Conservation (phyloP, 116 monocot genomes). For the Papilionanthe hybrid region DNA sequence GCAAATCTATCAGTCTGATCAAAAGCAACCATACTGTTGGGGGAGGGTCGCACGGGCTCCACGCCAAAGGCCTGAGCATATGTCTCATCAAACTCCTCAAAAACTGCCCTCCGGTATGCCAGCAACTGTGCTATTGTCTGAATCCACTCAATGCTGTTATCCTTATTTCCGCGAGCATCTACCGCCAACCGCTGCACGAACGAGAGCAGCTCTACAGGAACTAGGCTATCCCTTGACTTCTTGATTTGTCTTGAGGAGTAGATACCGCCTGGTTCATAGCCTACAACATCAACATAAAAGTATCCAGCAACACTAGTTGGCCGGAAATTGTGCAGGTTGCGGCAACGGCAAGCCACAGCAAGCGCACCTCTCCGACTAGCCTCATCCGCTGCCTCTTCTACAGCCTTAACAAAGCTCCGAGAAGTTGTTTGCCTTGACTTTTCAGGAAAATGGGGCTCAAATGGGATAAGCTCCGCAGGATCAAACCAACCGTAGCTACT, state of each 20-base stretch:
- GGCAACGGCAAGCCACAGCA: constrained; percentile 61
- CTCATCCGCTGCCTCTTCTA: constrained; percentile 78
- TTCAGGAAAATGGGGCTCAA: constrained; percentile 52
- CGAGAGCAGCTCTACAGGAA: constrained; percentile 20
- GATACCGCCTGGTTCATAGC: constrained; percentile 44
- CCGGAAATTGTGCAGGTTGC: constrained; percentile 39
- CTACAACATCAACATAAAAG: constrained; percentile 56
- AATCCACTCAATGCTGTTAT: constrained; percentile 17
- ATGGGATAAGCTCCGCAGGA: constrained; percentile 66
- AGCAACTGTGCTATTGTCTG: constrained; percentile 28
- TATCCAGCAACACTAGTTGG: constrained; percentile 32
- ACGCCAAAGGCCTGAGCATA: constrained; percentile 85
- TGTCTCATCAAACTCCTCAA: constrained; percentile 69
- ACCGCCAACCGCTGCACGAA: constrained; percentile 33
- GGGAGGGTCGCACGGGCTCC: constrained; percentile 27
- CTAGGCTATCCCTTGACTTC: constrained; percentile 42
- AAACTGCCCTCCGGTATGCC: constrained; percentile 46
- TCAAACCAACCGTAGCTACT: constrained; percentile 97
- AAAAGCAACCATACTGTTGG: constrained; percentile 6
- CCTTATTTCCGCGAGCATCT: constrained; percentile 7
- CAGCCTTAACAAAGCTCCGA: constrained; percentile 54
- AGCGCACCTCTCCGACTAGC: constrained; percentile 48
- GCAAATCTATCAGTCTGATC: constrained; percentile 39
- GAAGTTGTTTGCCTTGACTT: constrained; percentile 46
- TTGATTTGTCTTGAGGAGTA: constrained; percentile 57